Evolutionary conservation across 1,139 yeast genomes (phyloP).

Genomic region (Scheffersomyces illinoinensis): DNA sequence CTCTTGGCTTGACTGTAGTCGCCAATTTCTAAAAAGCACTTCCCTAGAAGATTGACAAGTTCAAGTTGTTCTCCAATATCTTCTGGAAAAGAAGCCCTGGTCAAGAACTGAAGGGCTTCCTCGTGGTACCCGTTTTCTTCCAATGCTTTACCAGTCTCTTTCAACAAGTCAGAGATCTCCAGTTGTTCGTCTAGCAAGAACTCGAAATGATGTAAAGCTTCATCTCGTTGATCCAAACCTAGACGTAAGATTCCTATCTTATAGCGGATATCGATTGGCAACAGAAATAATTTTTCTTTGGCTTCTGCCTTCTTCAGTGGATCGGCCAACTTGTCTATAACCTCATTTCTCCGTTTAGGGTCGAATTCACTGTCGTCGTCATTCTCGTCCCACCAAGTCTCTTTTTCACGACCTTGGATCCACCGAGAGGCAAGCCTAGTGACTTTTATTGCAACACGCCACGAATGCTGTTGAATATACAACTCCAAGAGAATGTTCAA

Average conservation of each 20-base stretch:
- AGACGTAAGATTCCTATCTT: conserved; percentile 77
- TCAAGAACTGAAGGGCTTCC: conserved; percentile 70
- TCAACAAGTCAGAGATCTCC: conserved; percentile 67
- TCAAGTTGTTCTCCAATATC: conserved; percentile 48
- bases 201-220: conserved; percentile 72
- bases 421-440: conserved; percentile 78
- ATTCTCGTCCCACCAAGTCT: conserved; percentile 81
- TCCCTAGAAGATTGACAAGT: conserved; percentile 65
- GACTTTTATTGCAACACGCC: conserved; percentile 61
- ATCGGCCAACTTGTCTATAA: conserved; percentile 15
- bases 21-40: conserved; percentile 74
- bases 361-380: conserved; percentile 83
- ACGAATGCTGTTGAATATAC: conserved; percentile 66
- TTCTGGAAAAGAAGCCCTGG: conserved; percentile 52
- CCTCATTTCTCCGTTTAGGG: conserved; percentile 52
- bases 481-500: conserved; percentile 81
- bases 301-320: conserved; percentile 23
- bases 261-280: conserved; percentile 86
- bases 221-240: conserved; percentile 61
- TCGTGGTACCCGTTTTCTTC: conserved; percentile 67
- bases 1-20: conserved; percentile 69
- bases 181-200: conserved; percentile 56
- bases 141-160: conserved; percentile 74
- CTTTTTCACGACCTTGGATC: conserved; percentile 71
- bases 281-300: conserved; percentile 34